phyloP scores from a whole-genome alignment of 352 stramenopile genomes.

The Globisporangium okanoganense region DNA sequence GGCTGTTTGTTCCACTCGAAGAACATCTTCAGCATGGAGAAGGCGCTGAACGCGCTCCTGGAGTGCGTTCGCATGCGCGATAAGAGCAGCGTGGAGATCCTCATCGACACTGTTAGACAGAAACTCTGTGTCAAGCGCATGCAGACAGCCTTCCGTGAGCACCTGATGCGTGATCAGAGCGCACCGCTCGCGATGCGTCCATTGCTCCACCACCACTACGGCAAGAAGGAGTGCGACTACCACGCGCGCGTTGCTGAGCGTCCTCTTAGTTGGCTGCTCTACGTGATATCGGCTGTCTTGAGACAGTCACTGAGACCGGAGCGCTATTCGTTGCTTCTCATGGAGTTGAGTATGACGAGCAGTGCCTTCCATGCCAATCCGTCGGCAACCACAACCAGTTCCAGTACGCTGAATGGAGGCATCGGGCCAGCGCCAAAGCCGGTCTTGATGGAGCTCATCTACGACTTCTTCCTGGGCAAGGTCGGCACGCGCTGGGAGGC shows the following conservation, averaged over 20 bases:
- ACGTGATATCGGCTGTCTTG: slow-evolving; percentile 59
- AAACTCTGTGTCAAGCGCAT: slow-evolving; percentile 71
- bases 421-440: slow-evolving; percentile 52
- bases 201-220: slow-evolving; percentile 66
- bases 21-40: slow-evolving; percentile 57
- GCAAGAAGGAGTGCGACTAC: slow-evolving; percentile 24
- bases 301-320: slow-evolving; percentile 32
- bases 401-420: slow-evolving; percentile 43
- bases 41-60: slow-evolving; percentile 47
- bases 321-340: slow-evolving; percentile 25
- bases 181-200: slow-evolving; percentile 70
- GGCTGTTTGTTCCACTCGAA: slow-evolving; percentile 55
- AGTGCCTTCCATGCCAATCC: slow-evolving; percentile 15
- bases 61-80: slow-evolving; percentile 66
- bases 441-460: slow-evolving; percentile 69
- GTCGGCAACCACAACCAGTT: neutral
- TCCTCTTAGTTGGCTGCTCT: slow-evolving; percentile 52
- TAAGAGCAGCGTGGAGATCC: slow-evolving; percentile 53
- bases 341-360: slow-evolving; percentile 48
- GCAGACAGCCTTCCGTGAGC: slow-evolving; percentile 62
- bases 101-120: slow-evolving; percentile 68
- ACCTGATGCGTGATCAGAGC: slow-evolving; percentile 58
- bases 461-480: slow-evolving; percentile 67
- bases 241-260: slow-evolving; percentile 33
- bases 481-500: slow-evolving; percentile 71